These are phyloP conservation scores for Penicillium riverlandense DNA, from an alignment of 495 filamentous ascomycete genomes.

Conservation along the genomic window DNA sequence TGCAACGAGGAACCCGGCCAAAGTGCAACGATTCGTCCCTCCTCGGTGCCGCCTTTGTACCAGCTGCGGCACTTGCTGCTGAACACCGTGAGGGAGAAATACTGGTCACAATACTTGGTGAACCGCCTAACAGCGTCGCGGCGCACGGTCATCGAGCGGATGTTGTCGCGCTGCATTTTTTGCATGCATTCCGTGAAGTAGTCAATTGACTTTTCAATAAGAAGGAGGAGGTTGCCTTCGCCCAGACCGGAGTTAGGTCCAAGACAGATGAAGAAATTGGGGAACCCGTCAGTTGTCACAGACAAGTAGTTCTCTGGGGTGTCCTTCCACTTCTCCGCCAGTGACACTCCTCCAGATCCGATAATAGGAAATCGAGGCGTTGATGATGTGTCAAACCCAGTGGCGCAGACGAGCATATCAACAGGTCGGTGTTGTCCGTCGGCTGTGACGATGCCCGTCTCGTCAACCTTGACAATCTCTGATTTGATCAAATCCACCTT, in stretches of 20 bases:
- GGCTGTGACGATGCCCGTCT: constrained; percentile 37
- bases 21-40: constrained; percentile 27
- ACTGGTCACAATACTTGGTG: constrained; percentile 37
- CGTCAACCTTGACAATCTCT: constrained; percentile 36
- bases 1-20: constrained; percentile 43
- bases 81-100: constrained; percentile 42
- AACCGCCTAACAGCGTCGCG: constrained; percentile 38
- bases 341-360: constrained; percentile 38
- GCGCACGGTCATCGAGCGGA: constrained; percentile 32
- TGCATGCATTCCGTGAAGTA: constrained; percentile 45
- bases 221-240: constrained; percentile 36
- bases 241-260: constrained; percentile 41
- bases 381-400: constrained; percentile 47
- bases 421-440: constrained; percentile 37
- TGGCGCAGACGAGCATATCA: constrained; percentile 45
- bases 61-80: constrained; percentile 43
- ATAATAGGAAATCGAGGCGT: constrained; percentile 42
- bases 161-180: constrained; percentile 45
- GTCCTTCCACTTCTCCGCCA: constrained; percentile 43
- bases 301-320: constrained; percentile 52
- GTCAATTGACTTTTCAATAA: constrained; percentile 42
- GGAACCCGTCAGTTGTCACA: constrained; percentile 53
- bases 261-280: constrained; percentile 55
- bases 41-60: constrained; percentile 41
- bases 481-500: constrained; percentile 39